Percentiles rank a stretch among this genome's conserved stretches.
phyloP scores from a whole-genome alignment of 805 yeast genomes.

The Suhomyces sp. region DNA sequence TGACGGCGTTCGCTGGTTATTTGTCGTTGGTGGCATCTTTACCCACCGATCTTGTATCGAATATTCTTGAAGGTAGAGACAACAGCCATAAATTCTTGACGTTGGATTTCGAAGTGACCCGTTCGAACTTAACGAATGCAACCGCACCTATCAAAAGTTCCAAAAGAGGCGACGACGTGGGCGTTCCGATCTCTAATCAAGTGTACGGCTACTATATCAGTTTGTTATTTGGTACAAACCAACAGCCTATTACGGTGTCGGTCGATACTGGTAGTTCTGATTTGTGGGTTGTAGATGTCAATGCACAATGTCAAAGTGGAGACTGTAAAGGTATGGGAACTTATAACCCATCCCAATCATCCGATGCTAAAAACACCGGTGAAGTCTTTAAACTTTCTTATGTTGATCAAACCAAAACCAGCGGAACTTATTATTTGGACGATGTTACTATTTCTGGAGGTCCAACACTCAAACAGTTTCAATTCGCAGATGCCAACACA shows the following conservation, averaged over 20 bases:
- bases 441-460: slow-evolving; percentile 5
- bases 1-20: neutral
- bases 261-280: slow-evolving; percentile 1
- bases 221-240: neutral
- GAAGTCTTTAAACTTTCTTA: neutral
- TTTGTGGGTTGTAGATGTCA: neutral
- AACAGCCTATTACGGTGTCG: neutral
- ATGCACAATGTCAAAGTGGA: neutral
- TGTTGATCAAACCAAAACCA: neutral
- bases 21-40: neutral
- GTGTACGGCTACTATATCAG: neutral
- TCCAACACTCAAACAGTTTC: neutral
- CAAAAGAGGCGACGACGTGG: neutral
- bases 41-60: neutral
- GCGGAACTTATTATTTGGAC: slow-evolving; percentile 1
- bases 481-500: neutral
- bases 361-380: neutral
- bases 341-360: neutral
- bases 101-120: neutral
- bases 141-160: neutral
- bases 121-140: neutral
- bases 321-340: neutral
- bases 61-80: neutral
- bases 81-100: neutral
- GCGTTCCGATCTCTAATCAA: neutral